Base-by-base conservation (phyloP, 2,329 filamentous ascomycete species). In the Calonectria ilicicola region DNA sequence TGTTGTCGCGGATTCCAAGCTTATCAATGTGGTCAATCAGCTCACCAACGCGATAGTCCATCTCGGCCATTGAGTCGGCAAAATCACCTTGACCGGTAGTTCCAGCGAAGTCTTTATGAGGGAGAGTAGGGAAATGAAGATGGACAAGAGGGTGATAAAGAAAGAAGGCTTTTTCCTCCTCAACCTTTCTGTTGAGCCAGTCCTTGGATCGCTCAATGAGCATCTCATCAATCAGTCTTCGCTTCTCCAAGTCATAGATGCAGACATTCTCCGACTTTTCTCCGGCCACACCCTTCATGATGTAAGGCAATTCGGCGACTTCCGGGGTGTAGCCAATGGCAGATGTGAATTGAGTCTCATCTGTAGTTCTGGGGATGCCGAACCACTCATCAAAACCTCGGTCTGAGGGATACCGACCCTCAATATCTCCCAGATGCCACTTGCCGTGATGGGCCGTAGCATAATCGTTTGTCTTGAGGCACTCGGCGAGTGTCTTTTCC, bases 301-400 rank as follows among this genome's bases (percentile, higher is more conserved):
- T 81, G 42, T 84, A 82, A 0, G 79, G 81, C 2, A 84, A 38
- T 68, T 84, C 80, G 1, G 81, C 82, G 0, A 82, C 77, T n/a
- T 83, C 80, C 2, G 81, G 78, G 0, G 76, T 78, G 35, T 80
- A 84, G 0, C 83, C 82, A 3, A 81, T 23, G 0, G 81, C 76
- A 2, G 77, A 81, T 1, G 82, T 83, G 27, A 84, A 84, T 65
- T 83, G 81, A 2, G 76, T 83, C 70, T 84, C 83, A 64, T 84
- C 82, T 0, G 82, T 83, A 0, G 82, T 84, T 8, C 83, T 69
- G 0, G 82, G 83, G 19, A 84, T 84, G 0, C 83, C 82, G 12
- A 80, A 82, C 82, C 83, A 84, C 40, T 84, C 81, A 32, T 84
- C 81, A 27, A 84, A 84, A 0, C 83, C 83, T 2, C 83, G 67